A percentile compares a stretch with the other conserved stretches of the same genome.
Evolutionary conservation across 1,284 basidiomycete genomes (phyloP).

Genomic region (Ustilago tritici): DNA sequence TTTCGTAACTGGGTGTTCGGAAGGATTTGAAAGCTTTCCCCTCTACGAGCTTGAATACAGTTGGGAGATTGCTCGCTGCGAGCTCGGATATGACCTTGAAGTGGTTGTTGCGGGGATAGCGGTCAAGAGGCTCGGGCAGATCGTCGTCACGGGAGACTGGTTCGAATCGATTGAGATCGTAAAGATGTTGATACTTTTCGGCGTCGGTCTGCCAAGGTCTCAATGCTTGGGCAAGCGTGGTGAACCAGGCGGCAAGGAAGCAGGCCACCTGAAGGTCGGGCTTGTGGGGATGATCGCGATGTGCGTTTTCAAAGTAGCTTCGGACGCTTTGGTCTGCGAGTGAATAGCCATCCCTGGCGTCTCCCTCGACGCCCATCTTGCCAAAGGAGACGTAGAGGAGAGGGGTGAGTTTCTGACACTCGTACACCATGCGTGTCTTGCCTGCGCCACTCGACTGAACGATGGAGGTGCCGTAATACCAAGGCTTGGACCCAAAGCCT

Average conservation of each 20-base stretch:
- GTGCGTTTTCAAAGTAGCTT: not conserved
- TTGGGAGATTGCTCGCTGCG: not conserved
- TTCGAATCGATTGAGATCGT: not conserved
- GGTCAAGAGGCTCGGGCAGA: not conserved
- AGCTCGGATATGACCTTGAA: not conserved
- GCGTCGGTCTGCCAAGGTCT: too few relatives aligned
- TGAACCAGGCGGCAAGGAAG: not conserved
- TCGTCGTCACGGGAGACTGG: too few relatives aligned
- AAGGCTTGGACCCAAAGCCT: not conserved
- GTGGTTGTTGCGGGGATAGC: not conserved
- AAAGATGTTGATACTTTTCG: not conserved
- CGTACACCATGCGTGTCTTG: not conserved
- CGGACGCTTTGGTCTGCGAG: not conserved
- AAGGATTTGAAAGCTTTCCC: not conserved
- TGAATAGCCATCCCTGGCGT: not conserved
- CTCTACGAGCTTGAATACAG: not conserved
- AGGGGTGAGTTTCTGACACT: not conserved
- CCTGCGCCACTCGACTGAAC: conserved; percentile 2
- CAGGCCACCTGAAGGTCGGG: not conserved
- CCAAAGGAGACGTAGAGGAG: not conserved
- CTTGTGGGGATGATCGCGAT: not conserved
- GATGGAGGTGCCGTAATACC: not conserved
- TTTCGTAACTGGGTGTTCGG: not conserved
- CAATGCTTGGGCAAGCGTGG: not conserved
- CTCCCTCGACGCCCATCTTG: not conserved